Base-by-base conservation (phyloP, 116 monocot species). In the Dioscorea cayenensis region DNA sequence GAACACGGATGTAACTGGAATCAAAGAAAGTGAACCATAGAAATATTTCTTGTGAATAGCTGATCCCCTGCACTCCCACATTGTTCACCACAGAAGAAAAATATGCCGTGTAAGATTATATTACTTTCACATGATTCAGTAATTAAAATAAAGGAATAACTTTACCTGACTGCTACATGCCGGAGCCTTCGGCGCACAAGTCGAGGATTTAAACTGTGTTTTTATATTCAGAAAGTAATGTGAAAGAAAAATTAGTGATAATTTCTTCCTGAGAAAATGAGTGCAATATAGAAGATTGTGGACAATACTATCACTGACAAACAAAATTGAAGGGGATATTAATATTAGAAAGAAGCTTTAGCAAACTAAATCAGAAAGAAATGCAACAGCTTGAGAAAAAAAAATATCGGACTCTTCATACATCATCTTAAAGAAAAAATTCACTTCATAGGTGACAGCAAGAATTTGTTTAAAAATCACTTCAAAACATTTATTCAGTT, bases 121-220 rank as follows among this genome's bases (percentile, higher is more conserved):
- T 51, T n/a, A 72, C 49, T 58, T 27, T 64, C 22, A 25, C 5
- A 38, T 64, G 49, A 12, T 36, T 11, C 69, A 21, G 49, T 21
- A 16, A 65, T 36, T 9, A 59, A 14, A 9, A 52, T 64, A 55
- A 65, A 74, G 36, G 2, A 48, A 72, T 43, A 2, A 35, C 25
- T 62, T 29, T 85, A 96, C 96, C 96, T 88, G 66, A 87, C 65
- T 65, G 96, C 96, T 28, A 96, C 73, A 65, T 92, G 96, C 16
- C 90, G 77, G 66, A 92, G 68, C 71, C 92, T 85, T 82, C 92
- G 76, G 21, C 96, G 90, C 16, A 96, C 92, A 81, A 90, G 85
- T 28, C 92, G 84, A 36, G 92, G 86, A 74, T 88, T 88, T 51
- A 96, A 83, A 71, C 96, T 92, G 92, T 78, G 79, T 29, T 38